phyloP scores from a whole-genome alignment of 169 alveolate species.

The Toxoplasma gondii region DNA sequence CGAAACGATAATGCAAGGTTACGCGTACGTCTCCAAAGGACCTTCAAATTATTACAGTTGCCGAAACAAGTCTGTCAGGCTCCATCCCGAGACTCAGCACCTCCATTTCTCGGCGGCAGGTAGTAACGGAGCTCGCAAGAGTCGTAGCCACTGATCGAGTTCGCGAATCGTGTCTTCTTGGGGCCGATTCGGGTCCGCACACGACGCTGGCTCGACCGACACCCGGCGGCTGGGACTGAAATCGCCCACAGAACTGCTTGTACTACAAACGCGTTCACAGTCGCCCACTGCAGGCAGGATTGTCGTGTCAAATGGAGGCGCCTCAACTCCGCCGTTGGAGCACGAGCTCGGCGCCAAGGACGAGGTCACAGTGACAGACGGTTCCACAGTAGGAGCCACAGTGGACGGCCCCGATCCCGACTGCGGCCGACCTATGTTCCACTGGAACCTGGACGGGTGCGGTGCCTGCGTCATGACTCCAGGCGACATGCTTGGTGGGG shows the following conservation, averaged over 20 bases:
- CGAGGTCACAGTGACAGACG: not conserved
- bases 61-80: too few relatives aligned
- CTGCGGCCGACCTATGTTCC: not conserved
- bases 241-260: not conserved
- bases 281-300: not conserved
- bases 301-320: not conserved
- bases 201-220: not conserved
- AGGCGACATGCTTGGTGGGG: not conserved
- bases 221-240: not conserved
- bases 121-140: not conserved
- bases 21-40: too few relatives aligned
- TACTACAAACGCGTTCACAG: not conserved
- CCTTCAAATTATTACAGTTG: too few relatives aligned
- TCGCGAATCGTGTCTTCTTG: slow-evolving; percentile 8
- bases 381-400: not conserved
- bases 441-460: not conserved
- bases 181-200: not conserved
- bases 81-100: too few relatives aligned
- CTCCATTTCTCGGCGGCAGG: not conserved
- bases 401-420: not conserved
- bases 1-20: too few relatives aligned
- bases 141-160: not conserved
- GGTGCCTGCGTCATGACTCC: not conserved
- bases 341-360: not conserved
- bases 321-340: not conserved